Conservation (phyloP, 1,139 yeast genomes). For the Blastobotrys proliferans region DNA sequence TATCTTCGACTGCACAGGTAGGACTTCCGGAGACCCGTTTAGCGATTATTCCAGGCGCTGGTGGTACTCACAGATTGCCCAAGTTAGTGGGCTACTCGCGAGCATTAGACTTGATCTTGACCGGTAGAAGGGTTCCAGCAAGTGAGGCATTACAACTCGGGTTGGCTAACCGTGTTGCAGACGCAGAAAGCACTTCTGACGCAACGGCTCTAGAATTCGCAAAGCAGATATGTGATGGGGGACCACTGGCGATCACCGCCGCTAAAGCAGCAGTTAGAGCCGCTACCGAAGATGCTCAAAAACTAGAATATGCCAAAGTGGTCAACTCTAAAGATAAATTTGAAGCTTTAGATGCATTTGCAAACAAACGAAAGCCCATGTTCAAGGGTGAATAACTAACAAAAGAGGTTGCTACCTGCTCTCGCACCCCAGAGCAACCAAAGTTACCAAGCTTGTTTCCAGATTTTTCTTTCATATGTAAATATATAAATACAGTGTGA, state of each 20-base stretch:
- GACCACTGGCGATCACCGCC: slow-evolving; percentile 32
- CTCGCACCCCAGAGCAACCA: neutral
- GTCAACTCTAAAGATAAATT: slow-evolving; percentile 33
- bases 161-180: slow-evolving; percentile 27
- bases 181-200: slow-evolving; percentile 19
- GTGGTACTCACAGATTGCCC: slow-evolving; percentile 34
- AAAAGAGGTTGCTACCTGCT: neutral
- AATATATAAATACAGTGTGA: too few relatives aligned
- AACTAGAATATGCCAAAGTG: slow-evolving; percentile 27
- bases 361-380: slow-evolving; percentile 30
- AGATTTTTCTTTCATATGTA: too few relatives aligned
- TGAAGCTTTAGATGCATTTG: slow-evolving; percentile 34
- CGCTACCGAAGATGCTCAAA: slow-evolving; percentile 27
- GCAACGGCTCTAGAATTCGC: slow-evolving; percentile 28
- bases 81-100: slow-evolving; percentile 29
- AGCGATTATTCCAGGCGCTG: slow-evolving; percentile 34
- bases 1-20: slow-evolving; percentile 23
- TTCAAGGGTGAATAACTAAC: slow-evolving; percentile 28
- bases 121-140: slow-evolving; percentile 29
- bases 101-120: slow-evolving; percentile 29
- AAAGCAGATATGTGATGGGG: slow-evolving; percentile 29
- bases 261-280: slow-evolving; percentile 33
- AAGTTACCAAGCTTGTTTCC: too few relatives aligned
- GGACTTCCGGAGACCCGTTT: slow-evolving; percentile 31
- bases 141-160: slow-evolving; percentile 29